These are phyloP conservation scores for Scedosporium boydii DNA, from an alignment of 2,329 filamentous ascomycete genomes.

Conservation along the genomic window DNA sequence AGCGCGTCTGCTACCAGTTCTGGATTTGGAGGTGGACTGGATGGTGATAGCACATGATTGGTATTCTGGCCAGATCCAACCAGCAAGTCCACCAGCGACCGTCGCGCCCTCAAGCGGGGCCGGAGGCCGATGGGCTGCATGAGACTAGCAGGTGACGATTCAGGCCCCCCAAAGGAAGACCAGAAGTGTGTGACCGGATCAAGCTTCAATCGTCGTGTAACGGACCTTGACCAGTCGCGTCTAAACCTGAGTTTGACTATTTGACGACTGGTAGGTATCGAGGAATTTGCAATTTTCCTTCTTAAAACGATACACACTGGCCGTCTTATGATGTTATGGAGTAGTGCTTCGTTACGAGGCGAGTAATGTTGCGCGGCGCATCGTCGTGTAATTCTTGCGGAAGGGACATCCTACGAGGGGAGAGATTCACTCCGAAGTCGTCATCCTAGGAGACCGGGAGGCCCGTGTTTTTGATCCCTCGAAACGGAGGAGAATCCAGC, in stretches of 20 bases:
- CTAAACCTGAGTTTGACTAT: not conserved
- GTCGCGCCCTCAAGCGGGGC: conserved; percentile 4
- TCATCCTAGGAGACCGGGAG: no score
- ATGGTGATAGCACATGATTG: not conserved
- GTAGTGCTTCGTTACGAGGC: not conserved
- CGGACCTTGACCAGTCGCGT: not conserved
- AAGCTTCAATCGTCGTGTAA: not conserved
- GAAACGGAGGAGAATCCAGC: not conserved
- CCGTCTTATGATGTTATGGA: not conserved
- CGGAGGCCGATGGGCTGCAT: conserved; percentile 5
- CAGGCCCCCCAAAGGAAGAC: not conserved
- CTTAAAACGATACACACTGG: not conserved
- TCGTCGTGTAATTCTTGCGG: not conserved
- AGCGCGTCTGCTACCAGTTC: not conserved
- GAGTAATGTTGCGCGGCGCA: not conserved
- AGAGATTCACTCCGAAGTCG: no score
- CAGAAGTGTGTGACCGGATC: not conserved
- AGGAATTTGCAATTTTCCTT: not conserved
- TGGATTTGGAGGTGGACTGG: not conserved
- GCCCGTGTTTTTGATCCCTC: no score
- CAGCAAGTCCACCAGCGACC: conserved; percentile 6
- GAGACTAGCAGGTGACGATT: no score
- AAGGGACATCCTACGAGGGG: not conserved
- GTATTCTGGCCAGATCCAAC: not conserved
- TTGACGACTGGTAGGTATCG: not conserved